Base-by-base conservation (phyloP, 495 filamentous ascomycete species). In the Podospora pseudoanserina region DNA sequence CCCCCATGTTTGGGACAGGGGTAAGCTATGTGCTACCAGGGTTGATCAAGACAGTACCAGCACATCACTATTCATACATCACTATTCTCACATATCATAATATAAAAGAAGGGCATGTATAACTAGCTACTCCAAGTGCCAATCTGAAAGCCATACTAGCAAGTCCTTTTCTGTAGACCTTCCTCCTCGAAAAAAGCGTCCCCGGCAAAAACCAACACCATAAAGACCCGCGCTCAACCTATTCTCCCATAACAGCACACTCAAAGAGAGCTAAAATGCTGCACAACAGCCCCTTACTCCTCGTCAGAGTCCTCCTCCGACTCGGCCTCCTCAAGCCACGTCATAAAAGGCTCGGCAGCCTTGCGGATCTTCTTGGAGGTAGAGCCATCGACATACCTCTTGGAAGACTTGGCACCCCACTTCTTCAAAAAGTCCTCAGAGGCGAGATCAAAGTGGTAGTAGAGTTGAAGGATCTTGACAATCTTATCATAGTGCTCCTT, bases 291-390 rank as follows among this genome's bases (percentile, higher is more conserved):
- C 23, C 9, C 55, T 58, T 20, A 58, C 32, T 83, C 82, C 5
- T 90, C 89, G 19, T 90, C 88, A 19, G 87, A 86, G 18, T 94
- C 92, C 68, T 96, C 93, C 76, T 90, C 91, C n/a, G 60, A 64
- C 78, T 95, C 92, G 62, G 95, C 96, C 74, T 87, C 92, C 74
- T 92, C 86, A 49, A 99, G 91, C 95, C 95, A 97, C 70, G 87
- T 89, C 71, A 97, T 85, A 87, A 99, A 97, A 61, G 90, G 88
- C 85, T 94, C 91, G 39, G 95, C 94, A 68, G 91, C 88, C 85
- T 96, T 95, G 85, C 93, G 91, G 73, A 98, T 91, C 85, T 97
- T 97, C 85, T 92, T 94, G 83, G 92, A 97, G 67, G 88, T 94
- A 57, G 87, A 71, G 49, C 94, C 76, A 72, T 98, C 95, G 76